A percentile compares a stretch with the other conserved stretches of the same genome.
Evolutionary conservation across 345 rosid genomes (phyloP).

Genomic region (Euclidium syriacum): DNA sequence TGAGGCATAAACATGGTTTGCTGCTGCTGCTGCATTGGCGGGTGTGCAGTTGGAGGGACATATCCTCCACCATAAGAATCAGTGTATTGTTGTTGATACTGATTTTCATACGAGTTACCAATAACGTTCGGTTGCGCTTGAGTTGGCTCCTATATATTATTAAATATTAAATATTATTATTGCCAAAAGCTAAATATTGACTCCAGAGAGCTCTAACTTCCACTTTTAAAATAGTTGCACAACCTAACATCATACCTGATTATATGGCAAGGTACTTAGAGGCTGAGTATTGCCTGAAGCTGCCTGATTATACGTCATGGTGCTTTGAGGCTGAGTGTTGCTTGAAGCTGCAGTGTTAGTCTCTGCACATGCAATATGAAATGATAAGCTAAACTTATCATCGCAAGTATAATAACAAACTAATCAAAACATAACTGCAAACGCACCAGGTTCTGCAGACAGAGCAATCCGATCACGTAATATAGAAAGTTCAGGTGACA

Average conservation of each 20-base stretch:
- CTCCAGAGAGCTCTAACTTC: conserved; percentile 7
- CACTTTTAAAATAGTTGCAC: background rate
- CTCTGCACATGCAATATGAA: conserved; percentile 50
- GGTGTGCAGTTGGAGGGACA: conserved; percentile 39
- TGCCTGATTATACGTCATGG: too few species aligned
- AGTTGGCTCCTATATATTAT: conserved; percentile 24
- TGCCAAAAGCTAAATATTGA: background rate
- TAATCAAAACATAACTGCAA: background rate
- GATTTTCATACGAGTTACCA: conserved; percentile 49
- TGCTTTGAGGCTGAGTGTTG: conserved; percentile 35
- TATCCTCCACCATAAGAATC: conserved; percentile 49
- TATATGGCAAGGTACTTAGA: conserved; percentile 24
- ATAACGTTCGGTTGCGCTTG: conserved; percentile 41
- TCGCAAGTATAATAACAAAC: background rate
- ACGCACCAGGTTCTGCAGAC: conserved; percentile 67
- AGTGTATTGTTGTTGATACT: conserved; percentile 50
- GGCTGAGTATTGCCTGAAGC: conserved; percentile 41
- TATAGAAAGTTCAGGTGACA: conserved; percentile 82
- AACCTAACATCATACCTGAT: conserved; percentile 20
- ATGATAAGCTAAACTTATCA: background rate
- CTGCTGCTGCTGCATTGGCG: conserved; percentile 42
- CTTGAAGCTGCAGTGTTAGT: conserved; percentile 33
- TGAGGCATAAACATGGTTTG: conserved; percentile 67
- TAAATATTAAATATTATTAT: conserved; percentile 22
- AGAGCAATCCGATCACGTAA: conserved; percentile 77